Evolutionary conservation across 177 flowering plant species (phyloP).

Genomic region (Telopea speciosissima): DNA sequence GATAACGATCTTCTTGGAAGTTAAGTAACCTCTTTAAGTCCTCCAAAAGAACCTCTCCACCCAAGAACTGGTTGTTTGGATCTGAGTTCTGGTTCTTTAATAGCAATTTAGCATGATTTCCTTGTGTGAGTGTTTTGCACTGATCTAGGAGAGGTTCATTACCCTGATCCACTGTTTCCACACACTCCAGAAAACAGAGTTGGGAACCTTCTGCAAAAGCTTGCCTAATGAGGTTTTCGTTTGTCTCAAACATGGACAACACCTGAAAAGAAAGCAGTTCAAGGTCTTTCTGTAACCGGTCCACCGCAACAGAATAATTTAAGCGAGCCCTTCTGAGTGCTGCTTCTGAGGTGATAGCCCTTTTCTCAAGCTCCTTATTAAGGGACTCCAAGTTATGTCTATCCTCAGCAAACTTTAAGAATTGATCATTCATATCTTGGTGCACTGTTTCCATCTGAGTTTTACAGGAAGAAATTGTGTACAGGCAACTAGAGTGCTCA

Average conservation of each 20-base stretch:
- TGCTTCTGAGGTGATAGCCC: constrained; percentile 69
- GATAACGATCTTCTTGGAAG: constrained; percentile 59
- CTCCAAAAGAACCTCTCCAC: constrained; percentile 40
- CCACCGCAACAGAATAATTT: constrained; percentile 80
- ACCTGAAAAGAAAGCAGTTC: constrained; percentile 88
- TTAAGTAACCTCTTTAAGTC: constrained; percentile 48
- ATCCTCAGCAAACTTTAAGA: constrained; percentile 49
- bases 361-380: constrained; percentile 76
- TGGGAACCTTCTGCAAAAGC: constrained; percentile 54
- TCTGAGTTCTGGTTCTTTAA: constrained; percentile 26
- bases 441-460: constrained; percentile 67
- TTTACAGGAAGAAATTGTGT: constrained; percentile 51
- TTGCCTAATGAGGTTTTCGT: constrained; percentile 69
- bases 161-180: constrained; percentile 14
- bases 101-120: constrained; percentile 12
- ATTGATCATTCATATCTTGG: constrained; percentile 56
- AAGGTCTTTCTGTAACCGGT: constrained; percentile 85
- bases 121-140: constrained; percentile 12
- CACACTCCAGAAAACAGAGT: constrained; percentile 20
- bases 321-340: constrained; percentile 71
- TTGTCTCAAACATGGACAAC: constrained; percentile 82
- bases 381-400: constrained; percentile 44
- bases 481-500: constrained; percentile 75
- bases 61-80: constrained; percentile 29
- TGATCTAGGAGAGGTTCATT: constrained; percentile 11